Conservation (phyloP, 768 basidiomycete genomes). For the Pseudohyphozyma bogoriensis region DNA sequence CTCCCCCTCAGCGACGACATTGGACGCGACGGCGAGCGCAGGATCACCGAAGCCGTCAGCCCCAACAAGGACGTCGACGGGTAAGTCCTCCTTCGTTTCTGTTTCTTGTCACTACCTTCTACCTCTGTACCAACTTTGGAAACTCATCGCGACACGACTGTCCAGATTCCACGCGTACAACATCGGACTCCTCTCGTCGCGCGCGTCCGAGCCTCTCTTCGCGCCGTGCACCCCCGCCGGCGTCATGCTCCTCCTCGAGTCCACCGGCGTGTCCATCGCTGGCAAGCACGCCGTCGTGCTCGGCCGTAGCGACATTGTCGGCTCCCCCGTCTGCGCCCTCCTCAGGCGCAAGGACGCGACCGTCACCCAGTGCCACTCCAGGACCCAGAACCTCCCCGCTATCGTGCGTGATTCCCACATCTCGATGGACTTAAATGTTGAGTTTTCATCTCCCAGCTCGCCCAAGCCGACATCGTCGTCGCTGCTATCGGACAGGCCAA, state of each 20-base stretch:
- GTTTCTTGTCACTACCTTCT: too few relatives aligned
- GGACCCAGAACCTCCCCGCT: conserved; percentile 66
- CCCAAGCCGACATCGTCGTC: conserved; percentile 81
- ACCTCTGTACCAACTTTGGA: too few relatives aligned
- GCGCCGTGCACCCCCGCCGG: conserved; percentile 92
- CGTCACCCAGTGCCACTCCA: conserved; percentile 93
- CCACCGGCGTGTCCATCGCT: conserved; percentile 62
- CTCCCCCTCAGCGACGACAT: conserved; percentile 82
- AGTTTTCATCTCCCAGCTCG: conserved; percentile 48
- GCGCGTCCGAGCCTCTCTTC: conserved; percentile 80
- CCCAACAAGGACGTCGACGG: conserved; percentile 96
- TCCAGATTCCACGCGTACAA: conserved; percentile 93
- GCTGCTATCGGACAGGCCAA: conserved; percentile 91
- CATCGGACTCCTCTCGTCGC: conserved; percentile 85
- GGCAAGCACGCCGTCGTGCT: conserved; percentile 84
- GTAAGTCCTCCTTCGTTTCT: conserved; percentile 42
- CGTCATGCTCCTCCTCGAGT: conserved; percentile 78
- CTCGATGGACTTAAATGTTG: neutral
- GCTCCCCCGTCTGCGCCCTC: conserved; percentile 86
- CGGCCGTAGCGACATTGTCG: conserved; percentile 95
- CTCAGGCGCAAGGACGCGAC: conserved; percentile 84
- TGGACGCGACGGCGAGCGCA: conserved; percentile 67
- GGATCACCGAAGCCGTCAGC: conserved; percentile 86
- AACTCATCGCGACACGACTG: neutral
- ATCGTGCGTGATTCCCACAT: conserved; percentile 48